phyloP scores from a whole-genome alignment of 1,139 yeast species.

The Candida albicans region DNA sequence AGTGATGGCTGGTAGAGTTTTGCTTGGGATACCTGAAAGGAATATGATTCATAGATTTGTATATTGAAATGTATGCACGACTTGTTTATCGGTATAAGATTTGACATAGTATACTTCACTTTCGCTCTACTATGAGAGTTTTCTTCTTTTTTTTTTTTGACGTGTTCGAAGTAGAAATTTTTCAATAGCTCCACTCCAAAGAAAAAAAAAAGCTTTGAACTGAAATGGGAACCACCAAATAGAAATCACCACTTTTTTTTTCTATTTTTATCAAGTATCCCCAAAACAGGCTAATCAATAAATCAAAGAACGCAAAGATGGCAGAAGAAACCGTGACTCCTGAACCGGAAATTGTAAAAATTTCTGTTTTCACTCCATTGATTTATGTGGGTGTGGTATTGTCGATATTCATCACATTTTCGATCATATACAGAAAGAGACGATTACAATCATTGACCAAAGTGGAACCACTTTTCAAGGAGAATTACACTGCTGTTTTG shows the following conservation, averaged over 20 bases:
- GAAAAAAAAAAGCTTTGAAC: too few species aligned
- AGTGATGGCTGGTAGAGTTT: constrained; percentile 47
- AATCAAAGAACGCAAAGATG: constrained; percentile 9
- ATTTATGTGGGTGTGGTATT: constrained; percentile 73
- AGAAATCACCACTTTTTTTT: neutral
- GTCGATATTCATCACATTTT: constrained; percentile 71
- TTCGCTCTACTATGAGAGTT: too few species aligned
- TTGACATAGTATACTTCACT: neutral
- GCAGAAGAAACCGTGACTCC: constrained; percentile 15
- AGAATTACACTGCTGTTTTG: constrained; percentile 63
- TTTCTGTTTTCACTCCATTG: constrained; percentile 85
- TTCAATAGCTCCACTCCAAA: neutral
- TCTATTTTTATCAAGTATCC: neutral
- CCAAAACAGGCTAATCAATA: neutral
- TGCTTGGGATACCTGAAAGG: too few species aligned
- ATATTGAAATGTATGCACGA: constrained; percentile 1
- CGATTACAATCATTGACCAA: constrained; percentile 52
- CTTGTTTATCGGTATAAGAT: too few species aligned
- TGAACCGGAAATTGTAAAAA: constrained; percentile 27
- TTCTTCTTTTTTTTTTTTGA: constrained; percentile 1
- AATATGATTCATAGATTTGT: neutral
- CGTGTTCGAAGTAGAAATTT: constrained; percentile 3
- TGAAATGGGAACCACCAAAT: neutral
- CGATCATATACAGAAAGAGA: constrained; percentile 65
- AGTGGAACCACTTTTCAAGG: constrained; percentile 71